A percentile compares a stretch with the other conserved stretches of the same genome.
Evolutionary conservation across 1,139 yeast species (phyloP).

Genomic region (Saccharomyces pastorianus): DNA sequence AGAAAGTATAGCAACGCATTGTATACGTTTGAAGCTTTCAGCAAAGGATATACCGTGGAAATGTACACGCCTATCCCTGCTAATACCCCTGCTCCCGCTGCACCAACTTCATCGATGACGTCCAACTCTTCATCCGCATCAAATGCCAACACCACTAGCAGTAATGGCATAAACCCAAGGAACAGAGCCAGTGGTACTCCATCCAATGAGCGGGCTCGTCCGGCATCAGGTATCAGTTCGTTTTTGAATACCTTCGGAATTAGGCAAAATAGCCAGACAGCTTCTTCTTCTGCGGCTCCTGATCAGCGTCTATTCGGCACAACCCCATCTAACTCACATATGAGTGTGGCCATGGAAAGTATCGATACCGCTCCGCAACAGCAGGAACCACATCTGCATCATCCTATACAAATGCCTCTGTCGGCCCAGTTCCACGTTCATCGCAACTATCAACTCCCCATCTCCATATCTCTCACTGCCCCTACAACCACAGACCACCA

Average conservation of each 20-base stretch:
- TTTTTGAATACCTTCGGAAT: constrained; percentile 25
- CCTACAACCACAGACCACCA: background rate
- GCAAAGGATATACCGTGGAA: background rate
- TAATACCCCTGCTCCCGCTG: background rate
- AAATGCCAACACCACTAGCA: constrained; percentile 1
- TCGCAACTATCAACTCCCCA: constrained; percentile 3
- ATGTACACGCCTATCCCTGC: background rate
- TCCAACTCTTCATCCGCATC: background rate
- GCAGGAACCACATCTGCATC: background rate
- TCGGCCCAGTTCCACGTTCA: background rate
- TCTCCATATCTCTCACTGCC: constrained; percentile 2
- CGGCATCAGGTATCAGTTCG: constrained; percentile 15
- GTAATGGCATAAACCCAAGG: background rate
- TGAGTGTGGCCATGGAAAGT: background rate
- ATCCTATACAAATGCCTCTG: constrained; percentile 1
- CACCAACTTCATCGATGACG: background rate
- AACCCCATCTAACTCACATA: background rate
- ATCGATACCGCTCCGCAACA: background rate
- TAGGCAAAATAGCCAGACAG: constrained; percentile 14
- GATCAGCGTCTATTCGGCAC: constrained; percentile 2
- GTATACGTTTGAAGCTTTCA: background rate
- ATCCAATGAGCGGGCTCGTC: background rate
- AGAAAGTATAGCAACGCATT: background rate
- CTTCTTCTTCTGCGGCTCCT: constrained; percentile 1
- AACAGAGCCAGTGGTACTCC: background rate